phyloP scores from a whole-genome alignment of 768 basidiomycete genomes.

The Chalciporus chontae region DNA sequence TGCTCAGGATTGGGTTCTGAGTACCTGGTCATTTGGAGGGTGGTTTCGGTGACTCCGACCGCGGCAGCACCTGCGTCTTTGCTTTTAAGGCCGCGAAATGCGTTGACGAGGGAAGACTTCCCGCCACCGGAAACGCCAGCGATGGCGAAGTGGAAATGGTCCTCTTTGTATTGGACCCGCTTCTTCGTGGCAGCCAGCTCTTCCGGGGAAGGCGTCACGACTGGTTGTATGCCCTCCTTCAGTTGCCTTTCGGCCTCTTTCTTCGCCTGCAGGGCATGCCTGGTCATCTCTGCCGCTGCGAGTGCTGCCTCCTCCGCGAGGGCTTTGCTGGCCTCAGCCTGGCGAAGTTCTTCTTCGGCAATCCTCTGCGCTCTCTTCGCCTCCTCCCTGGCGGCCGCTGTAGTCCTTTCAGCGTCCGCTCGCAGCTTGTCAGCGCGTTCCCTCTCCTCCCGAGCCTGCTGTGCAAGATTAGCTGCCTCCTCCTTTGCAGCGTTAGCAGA shows the following conservation, averaged over 20 bases:
- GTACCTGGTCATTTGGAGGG: slow-evolving; percentile 23
- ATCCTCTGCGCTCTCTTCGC: slow-evolving; percentile 2
- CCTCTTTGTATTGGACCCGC: slow-evolving; percentile 21
- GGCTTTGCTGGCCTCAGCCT: slow-evolving; percentile 5
- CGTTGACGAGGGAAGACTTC: slow-evolving; percentile 36
- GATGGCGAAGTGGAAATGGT: slow-evolving; percentile 31
- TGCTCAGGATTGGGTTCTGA: slow-evolving; percentile 16
- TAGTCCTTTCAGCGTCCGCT: slow-evolving; percentile 4
- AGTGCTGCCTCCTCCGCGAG: slow-evolving; percentile 8
- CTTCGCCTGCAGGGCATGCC: slow-evolving; percentile 3
- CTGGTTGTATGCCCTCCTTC: slow-evolving; percentile 26
- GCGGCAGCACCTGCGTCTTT: slow-evolving; percentile 22
- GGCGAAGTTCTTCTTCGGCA: slow-evolving; percentile 10
- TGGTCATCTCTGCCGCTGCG: slow-evolving; percentile 13
- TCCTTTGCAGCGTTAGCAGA: slow-evolving; percentile 4
- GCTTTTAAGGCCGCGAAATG: slow-evolving; percentile 30
- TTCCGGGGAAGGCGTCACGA: slow-evolving; percentile 18
- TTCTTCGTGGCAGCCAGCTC: slow-evolving; percentile 19
- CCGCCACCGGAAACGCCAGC: slow-evolving; percentile 34
- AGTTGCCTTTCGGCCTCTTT: slow-evolving; percentile 16
- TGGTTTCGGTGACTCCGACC: slow-evolving; percentile 31
- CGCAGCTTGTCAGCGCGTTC: background rate
- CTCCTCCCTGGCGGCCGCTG: slow-evolving; percentile 9
- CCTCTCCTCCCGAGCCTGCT: slow-evolving; percentile 5
- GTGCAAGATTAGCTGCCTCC: slow-evolving; percentile 4